Conservation (phyloP, 2,329 filamentous ascomycete species). For the Xylogone sp. region DNA sequence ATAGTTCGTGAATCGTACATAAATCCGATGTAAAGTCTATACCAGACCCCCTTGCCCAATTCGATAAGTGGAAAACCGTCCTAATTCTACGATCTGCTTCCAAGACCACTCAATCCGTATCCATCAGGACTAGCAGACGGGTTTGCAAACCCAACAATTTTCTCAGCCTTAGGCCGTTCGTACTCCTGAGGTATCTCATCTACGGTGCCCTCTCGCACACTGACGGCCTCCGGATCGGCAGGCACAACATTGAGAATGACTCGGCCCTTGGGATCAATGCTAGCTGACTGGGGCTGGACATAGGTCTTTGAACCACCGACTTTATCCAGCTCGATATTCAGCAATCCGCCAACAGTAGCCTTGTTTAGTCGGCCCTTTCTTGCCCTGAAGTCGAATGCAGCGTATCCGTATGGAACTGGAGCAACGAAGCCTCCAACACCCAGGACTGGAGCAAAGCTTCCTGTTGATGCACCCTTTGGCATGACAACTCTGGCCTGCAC, state of each 20-base stretch:
- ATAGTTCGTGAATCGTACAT: neutral
- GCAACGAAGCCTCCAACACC: constrained; percentile 29
- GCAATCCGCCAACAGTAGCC: constrained; percentile 13
- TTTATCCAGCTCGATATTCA: constrained; percentile 22
- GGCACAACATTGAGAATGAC: constrained; percentile 18
- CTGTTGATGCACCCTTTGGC: constrained; percentile 34
- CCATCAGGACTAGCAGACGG: constrained; percentile 2
- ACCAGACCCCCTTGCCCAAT: no score
- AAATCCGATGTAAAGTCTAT: constrained; percentile 60
- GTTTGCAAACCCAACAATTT: neutral
- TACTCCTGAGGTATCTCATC: constrained; percentile 8
- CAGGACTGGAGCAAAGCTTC: constrained; percentile 13
- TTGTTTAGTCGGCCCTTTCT: neutral
- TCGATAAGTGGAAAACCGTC: no score
- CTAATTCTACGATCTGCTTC: neutral
- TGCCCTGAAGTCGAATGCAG: constrained; percentile 6
- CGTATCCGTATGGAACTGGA: constrained; percentile 13
- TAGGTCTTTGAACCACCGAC: constrained; percentile 26
- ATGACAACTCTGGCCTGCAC: constrained; percentile 55
- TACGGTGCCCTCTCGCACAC: constrained; percentile 21
- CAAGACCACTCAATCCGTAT: constrained; percentile 2
- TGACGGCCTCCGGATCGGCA: constrained; percentile 22
- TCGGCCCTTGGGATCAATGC: constrained; percentile 23
- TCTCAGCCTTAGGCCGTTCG: neutral
- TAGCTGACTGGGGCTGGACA: constrained; percentile 22